Percentiles rank a stretch among this genome's conserved stretches.
Conservation (phyloP, 2,329 filamentous ascomycete genomes). For the Fusarium pseudocircinatum region DNA sequence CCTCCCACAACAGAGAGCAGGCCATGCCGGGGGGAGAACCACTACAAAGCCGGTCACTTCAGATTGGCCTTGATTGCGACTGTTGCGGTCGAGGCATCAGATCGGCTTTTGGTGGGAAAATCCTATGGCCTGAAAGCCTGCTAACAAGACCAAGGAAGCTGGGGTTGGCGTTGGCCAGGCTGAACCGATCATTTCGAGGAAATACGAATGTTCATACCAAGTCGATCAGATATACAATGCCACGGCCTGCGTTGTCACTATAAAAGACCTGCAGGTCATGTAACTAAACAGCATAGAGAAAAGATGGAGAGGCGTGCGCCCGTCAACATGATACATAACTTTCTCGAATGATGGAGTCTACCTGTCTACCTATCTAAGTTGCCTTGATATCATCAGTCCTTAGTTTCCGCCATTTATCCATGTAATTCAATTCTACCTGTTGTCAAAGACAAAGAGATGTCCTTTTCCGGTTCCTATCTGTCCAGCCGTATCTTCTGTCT, state of each 20-base stretch:
- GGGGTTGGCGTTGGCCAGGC: neutral
- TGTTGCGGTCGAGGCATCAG: conserved; percentile 11
- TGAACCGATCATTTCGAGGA: neutral
- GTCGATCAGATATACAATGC: neutral
- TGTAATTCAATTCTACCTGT: neutral
- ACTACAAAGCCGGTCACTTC: conserved; percentile 28
- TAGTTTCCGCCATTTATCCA: conserved; percentile 6
- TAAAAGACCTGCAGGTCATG: neutral
- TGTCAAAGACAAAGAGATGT: conserved; percentile 7
- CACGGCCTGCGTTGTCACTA: neutral
- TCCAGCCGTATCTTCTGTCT: conserved; percentile 13
- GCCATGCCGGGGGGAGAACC: conserved; percentile 28
- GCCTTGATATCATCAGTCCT: conserved; percentile 3
- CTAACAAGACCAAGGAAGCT: conserved; percentile 2
- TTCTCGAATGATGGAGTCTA: neutral
- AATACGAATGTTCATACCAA: neutral
- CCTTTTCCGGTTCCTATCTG: conserved; percentile 3
- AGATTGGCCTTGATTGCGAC: conserved; percentile 11
- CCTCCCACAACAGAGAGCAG: conserved; percentile 41
- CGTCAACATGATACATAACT: neutral
- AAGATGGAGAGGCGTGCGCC: neutral
- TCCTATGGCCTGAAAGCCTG: conserved; percentile 1
- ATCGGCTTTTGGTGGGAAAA: conserved; percentile 20
- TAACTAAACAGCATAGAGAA: conserved; percentile 5
- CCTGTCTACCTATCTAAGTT: neutral